Evolutionary conservation across 805 yeast species (phyloP).

Genomic region (Metschnikowia drakensbergensis): DNA sequence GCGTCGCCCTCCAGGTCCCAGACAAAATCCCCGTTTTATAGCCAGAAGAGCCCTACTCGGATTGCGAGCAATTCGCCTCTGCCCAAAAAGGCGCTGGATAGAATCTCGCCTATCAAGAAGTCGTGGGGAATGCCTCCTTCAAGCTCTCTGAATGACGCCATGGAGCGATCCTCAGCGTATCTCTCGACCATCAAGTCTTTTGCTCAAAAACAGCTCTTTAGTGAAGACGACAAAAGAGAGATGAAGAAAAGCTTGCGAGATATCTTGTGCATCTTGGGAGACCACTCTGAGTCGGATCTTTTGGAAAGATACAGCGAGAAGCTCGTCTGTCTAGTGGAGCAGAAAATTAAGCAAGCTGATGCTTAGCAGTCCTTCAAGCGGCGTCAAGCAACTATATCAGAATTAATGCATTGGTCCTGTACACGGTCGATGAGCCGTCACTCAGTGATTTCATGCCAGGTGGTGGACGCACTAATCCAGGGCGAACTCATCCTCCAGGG

Average conservation of each 20-base stretch:
- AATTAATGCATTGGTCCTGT: no score
- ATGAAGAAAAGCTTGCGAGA: slow-evolving; percentile 21
- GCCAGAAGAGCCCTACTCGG: slow-evolving; percentile 8
- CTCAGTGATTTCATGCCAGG: no score
- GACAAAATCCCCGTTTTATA: slow-evolving; percentile 14
- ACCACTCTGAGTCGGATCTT: slow-evolving; percentile 16
- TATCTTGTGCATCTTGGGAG: slow-evolving; percentile 17
- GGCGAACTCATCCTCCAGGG: not conserved
- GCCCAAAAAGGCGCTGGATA: not conserved
- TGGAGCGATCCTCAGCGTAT: slow-evolving; percentile 14
- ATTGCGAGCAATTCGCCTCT: not conserved
- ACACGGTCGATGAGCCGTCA: no score
- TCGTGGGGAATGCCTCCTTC: not conserved
- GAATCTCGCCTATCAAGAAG: not conserved
- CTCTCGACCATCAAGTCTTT: slow-evolving; percentile 14
- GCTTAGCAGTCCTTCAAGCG: no score
- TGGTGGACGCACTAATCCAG: no score
- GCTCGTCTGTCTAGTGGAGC: slow-evolving; percentile 20
- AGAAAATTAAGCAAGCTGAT: not conserved
- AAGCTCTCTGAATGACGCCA: slow-evolving; percentile 7
- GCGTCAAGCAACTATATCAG: no score
- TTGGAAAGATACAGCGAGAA: slow-evolving; percentile 39
- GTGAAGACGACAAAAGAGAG: slow-evolving; percentile 16
- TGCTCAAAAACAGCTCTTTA: slow-evolving; percentile 9
- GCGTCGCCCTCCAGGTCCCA: slow-evolving; percentile 3